phyloP scores from a whole-genome alignment of 495 filamentous ascomycete genomes.

The Penicillium coprophilum region DNA sequence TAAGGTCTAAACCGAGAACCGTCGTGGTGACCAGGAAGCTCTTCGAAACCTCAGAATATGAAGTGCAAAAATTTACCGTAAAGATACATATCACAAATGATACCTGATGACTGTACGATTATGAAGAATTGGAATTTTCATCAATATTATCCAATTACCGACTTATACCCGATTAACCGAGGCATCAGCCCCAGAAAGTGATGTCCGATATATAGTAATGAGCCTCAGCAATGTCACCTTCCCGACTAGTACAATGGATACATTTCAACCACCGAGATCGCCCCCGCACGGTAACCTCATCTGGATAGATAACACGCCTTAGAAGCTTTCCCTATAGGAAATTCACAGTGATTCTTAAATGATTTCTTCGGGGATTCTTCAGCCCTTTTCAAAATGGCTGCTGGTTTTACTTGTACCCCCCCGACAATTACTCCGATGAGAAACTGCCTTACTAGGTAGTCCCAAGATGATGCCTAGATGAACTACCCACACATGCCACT shows the following conservation, averaged over 20 bases:
- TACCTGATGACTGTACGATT: conserved; percentile 11
- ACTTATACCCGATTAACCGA: background rate
- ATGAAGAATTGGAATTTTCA: background rate
- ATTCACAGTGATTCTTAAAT: background rate
- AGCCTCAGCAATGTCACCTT: background rate
- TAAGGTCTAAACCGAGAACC: conserved; percentile 37
- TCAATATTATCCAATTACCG: background rate
- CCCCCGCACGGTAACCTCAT: background rate
- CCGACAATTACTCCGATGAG: background rate
- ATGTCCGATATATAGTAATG: background rate
- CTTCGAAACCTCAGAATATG: conserved; percentile 32
- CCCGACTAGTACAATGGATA: background rate
- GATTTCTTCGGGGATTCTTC: background rate
- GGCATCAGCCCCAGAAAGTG: background rate
- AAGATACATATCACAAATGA: conserved; percentile 16
- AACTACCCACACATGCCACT: background rate
- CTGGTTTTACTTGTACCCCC: background rate
- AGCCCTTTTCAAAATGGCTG: background rate
- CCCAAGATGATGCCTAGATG: background rate
- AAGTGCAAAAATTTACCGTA: conserved; percentile 27
- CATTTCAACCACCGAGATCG: background rate
- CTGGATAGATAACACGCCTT: too few species aligned
- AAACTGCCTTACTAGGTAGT: background rate
- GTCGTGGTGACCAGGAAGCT: conserved; percentile 47
- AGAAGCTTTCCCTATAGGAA: background rate